Percentiles rank a stretch among this genome's conserved stretches.
Evolutionary conservation across 495 filamentous ascomycete species (phyloP).

Genomic region (Aspergillus saccharolyticus): DNA sequence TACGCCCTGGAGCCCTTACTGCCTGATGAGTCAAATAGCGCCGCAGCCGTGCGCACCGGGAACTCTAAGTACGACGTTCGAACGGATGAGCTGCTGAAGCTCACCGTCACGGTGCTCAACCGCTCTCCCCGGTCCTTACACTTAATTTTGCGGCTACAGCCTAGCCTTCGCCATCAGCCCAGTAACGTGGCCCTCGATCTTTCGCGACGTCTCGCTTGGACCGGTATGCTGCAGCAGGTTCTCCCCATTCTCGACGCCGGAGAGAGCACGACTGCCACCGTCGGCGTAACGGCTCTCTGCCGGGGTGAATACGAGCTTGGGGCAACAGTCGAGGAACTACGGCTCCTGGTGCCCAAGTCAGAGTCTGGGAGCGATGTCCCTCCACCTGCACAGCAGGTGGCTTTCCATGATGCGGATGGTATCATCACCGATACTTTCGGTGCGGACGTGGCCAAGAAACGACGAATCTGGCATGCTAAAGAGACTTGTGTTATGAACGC

Average conservation of each 20-base stretch:
- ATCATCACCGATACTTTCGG: constrained; percentile 49
- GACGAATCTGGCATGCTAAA: constrained; percentile 68
- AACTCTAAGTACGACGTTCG: constrained; percentile 51
- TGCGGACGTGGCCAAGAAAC: constrained; percentile 55
- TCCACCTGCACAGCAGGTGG: constrained; percentile 5
- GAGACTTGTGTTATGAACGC: constrained; percentile 61
- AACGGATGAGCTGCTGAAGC: constrained; percentile 66
- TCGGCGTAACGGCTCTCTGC: constrained; percentile 68
- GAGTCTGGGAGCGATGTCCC: constrained; percentile 14
- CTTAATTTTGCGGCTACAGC: constrained; percentile 72
- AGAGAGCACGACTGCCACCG: constrained; percentile 47
- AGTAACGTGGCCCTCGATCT: constrained; percentile 74
- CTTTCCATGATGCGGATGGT: constrained; percentile 31
- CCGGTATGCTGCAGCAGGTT: constrained; percentile 72
- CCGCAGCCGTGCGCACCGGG: constrained; percentile 32
- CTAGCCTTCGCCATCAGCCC: constrained; percentile 67
- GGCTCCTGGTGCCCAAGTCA: constrained; percentile 24
- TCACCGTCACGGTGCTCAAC: constrained; percentile 66
- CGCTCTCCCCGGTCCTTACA: constrained; percentile 62
- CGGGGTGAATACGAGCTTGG: constrained; percentile 78
- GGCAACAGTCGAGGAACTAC: constrained; percentile 76
- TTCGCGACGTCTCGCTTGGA: constrained; percentile 76
- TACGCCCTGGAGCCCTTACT: constrained; percentile 45
- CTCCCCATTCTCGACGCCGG: constrained; percentile 56
- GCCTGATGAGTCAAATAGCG: constrained; percentile 9